Base-by-base conservation (phyloP, 2,329 filamentous ascomycete genomes). In the Pseudodiploospora longispora region DNA sequence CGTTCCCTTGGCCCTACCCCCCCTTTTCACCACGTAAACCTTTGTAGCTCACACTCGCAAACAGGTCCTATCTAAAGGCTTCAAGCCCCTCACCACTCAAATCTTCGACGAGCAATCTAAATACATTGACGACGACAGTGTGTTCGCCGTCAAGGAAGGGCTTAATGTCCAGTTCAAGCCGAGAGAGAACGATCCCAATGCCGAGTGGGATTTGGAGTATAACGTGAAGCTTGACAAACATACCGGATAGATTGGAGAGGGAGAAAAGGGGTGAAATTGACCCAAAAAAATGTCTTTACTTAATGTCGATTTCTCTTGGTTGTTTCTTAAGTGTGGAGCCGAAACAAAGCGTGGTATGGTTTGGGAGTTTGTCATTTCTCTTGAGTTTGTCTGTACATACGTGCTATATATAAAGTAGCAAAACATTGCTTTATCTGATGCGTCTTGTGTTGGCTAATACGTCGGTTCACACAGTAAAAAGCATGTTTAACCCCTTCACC, bases 71-170 rank as follows among this genome's bases (percentile, higher is more conserved):
- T 69, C 71, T 9, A 69, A 75, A 2, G 75, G 75, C 6, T 81
- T 83, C 67, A 83, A 80, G 55, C 71, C 82, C 0, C 73, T 94
- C 39, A 84, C 82, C 0, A 75, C 73, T 1, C 86, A 93, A 61
- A 80, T 93, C 44, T 91, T 88, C 58, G 84, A 88, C 59, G 68
- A 71, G 46, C 71, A 77, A 49, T 79, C 81, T 61, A 71, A 75
- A 49, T 81, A 85, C 53, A 67, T 87, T 27, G 53, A 53, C 5
- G 65, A 69, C 36, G 75, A 78, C 50, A 65, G 67, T 5, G 74
- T 76, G 6, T 78, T 75, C 47, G 75, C 74, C 0, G 72, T 76
- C 44, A 78, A 77, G 63, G 63, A 71, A 27, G 72, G 71, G 28
- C 55, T 78, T 33, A 55, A 64, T 4, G 67, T 74, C 0, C 54